Base-by-base conservation (phyloP, 1,284 basidiomycete genomes). In the Tilletia indica region DNA sequence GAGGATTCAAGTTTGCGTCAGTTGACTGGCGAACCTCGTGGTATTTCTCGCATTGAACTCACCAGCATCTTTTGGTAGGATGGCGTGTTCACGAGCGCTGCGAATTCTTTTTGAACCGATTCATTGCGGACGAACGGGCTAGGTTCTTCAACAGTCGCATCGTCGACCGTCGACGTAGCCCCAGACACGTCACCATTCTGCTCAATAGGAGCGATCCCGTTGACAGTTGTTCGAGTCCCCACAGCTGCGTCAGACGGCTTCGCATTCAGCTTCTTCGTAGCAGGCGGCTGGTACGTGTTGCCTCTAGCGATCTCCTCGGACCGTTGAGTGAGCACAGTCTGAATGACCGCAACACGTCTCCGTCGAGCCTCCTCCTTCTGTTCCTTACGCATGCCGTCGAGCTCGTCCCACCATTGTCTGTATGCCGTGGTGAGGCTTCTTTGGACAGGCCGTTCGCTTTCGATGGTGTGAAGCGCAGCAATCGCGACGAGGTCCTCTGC, bases 401-500 rank as follows among this genome's bases (percentile, higher is more conserved):
- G 86, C 85, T 97, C 93, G 72, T 94, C 92, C 97, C 97, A 99
- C 49, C 98, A 86, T 80, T 94, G 92, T 71, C 94, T 89, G 83
- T 91, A 97, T 11, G 89, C 88, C 0, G 91, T 87, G n/a, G 94
- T 93, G 31, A 99, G 87, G 38, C 80, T 77, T 21, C 85, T 81
- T 72, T 85, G 80, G 1, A 79, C 75, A 6, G 82, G 79, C 42
- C 82, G 78, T 68, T 82, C 82, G 21, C 80, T 78, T 34, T 81
- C 80, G 51, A 82, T 75, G 69, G 68, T 97, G 86, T 25, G 89
- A 39, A 99, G 86, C 0, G 93, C 94, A 36, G 96, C 85, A 2
- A 92, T 92, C 1, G 96, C 89, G 69, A 97, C 89, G 80, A 94
- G 97, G 80, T 98, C 91, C 81, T 95, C 93, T 3, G 96, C 94